Percentiles rank a stretch among this genome's conserved stretches.
These are phyloP conservation scores for Tuber melanosporum DNA, from an alignment of 495 filamentous ascomycete species.

Conservation along the genomic window DNA sequence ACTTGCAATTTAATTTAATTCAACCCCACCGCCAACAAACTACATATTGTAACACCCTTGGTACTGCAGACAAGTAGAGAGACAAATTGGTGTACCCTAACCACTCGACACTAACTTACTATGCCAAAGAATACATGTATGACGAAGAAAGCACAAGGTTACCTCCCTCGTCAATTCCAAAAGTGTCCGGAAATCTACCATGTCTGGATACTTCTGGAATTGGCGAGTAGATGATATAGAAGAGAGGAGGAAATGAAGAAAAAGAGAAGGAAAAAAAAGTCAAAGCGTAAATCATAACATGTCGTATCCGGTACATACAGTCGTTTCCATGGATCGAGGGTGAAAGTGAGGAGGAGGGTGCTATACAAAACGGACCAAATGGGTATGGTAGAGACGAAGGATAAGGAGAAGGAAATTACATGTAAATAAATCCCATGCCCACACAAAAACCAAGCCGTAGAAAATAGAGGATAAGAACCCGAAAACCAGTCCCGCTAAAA, in stretches of 20 bases:
- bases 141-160: not conserved
- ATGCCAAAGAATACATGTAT: not conserved
- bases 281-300: not conserved
- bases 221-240: not conserved
- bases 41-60: not conserved
- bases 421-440: not conserved
- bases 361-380: not conserved
- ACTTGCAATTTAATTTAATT: not conserved
- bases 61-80: not conserved
- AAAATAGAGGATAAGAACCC: not conserved
- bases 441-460: not conserved
- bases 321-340: not conserved
- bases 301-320: constrained; percentile 1
- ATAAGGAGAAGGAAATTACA: not conserved
- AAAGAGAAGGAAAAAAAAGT: not conserved
- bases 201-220: not conserved
- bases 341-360: not conserved
- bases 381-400: not conserved
- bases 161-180: not conserved
- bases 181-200: not conserved
- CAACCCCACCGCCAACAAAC: not conserved
- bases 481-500: constrained; percentile 5
- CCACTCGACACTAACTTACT: not conserved
- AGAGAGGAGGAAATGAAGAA: not conserved
- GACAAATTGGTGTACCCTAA: not conserved